Conservation (phyloP, 768 basidiomycete species). For the Lyophyllum decastes region DNA sequence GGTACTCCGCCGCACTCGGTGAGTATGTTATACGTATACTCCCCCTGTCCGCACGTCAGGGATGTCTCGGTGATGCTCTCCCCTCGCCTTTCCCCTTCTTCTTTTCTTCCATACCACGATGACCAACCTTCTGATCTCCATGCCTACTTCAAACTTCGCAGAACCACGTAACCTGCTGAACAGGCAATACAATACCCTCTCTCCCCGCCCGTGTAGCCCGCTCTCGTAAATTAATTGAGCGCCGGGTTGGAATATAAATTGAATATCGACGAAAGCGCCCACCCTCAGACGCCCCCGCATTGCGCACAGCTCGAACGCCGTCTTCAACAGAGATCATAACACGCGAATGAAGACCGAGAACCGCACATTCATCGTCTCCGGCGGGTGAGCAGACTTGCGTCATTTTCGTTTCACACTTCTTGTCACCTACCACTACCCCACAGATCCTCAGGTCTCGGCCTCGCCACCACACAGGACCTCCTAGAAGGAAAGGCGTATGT, state of each 20-base stretch:
- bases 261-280: neutral
- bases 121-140: neutral
- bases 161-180: neutral
- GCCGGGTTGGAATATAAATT: neutral
- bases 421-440: neutral
- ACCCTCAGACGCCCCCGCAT: neutral
- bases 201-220: neutral
- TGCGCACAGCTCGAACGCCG: neutral
- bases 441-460: conserved; percentile 60
- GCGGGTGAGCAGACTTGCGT: conserved; percentile 41
- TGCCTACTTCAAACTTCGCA: neutral
- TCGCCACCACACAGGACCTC: conserved; percentile 50
- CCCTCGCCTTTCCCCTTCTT: neutral
- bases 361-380: conserved; percentile 58
- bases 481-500: conserved; percentile 44
- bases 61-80: neutral
- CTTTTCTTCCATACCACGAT: neutral
- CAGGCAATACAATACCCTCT: neutral
- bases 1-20: neutral
- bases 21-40: neutral
- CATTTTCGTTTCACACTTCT: neutral
- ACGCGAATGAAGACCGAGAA: conserved; percentile 47
- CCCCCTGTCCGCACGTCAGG: neutral
- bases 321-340: neutral
- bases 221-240: neutral